phyloP scores from a whole-genome alignment of 2,329 filamentous ascomycete species.

The Penicillium sp. region DNA sequence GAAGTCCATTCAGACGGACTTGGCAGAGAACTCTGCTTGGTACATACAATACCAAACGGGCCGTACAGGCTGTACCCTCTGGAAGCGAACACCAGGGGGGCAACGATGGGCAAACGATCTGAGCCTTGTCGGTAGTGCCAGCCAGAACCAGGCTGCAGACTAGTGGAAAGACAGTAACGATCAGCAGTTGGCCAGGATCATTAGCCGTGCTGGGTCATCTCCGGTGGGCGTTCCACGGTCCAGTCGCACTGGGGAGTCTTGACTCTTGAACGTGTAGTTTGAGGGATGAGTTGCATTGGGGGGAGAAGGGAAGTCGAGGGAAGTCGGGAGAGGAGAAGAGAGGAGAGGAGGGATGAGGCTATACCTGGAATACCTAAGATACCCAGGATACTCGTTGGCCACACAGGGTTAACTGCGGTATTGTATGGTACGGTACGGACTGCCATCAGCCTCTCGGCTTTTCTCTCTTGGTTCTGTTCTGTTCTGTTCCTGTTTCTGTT shows the following conservation, averaged over 20 bases:
- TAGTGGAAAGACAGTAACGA: not conserved
- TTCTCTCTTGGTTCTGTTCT: too few species aligned
- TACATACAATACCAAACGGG: not conserved
- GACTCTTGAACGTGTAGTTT: too few species aligned
- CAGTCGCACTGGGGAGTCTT: constrained; percentile 11
- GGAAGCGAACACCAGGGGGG: constrained; percentile 1
- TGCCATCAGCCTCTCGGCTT: too few species aligned
- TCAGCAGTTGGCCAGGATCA: constrained; percentile 17
- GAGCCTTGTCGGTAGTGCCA: not conserved
- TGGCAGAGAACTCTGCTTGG: constrained; percentile 5
- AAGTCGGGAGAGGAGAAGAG: too few species aligned
- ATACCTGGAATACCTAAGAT: too few species aligned
- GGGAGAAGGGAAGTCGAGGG: too few species aligned
- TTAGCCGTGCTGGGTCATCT: constrained; percentile 9
- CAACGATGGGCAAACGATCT: not conserved
- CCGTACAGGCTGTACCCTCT: not conserved
- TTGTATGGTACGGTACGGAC: too few species aligned
- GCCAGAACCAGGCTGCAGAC: not conserved
- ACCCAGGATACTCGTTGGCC: too few species aligned
- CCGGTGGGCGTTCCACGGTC: constrained; percentile 5
- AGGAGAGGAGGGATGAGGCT: too few species aligned
- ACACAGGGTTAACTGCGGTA: too few species aligned
- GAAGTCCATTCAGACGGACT: constrained; percentile 10
- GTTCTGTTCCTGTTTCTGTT: too few species aligned
- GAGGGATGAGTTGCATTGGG: too few species aligned